Evolutionary conservation across 176 grass and related monocot genomes (phyloP), one percentile per base, ranked within the genome.

Genomic region (Oryza glumipatula): DNA sequence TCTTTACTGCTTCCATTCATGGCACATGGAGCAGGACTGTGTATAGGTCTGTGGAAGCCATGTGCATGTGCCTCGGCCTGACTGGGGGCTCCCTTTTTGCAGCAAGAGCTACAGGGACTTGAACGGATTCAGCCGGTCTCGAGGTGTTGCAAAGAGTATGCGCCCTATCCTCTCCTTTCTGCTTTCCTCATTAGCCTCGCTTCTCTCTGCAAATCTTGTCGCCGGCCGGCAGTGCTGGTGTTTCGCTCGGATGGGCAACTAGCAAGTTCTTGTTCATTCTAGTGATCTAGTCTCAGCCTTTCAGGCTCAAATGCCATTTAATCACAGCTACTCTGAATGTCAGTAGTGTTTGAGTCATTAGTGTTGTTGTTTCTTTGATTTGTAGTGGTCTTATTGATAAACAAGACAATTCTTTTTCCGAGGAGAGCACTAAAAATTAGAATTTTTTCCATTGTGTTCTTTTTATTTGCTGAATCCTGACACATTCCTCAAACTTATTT

Each of bases 121-220:
- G 94, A 97, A 41, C 84, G 91, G 74, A 68, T 84, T 68, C 94
- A 92, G 77, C 92, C 92, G 77, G 89, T 97, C 80, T 97, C 94
- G 45, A 86, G 89, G 60, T 94, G 94, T 86, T 97, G 94, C 94
- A 94, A 97, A 86, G 94, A 97, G 94, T 97, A 96, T 83, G 82
- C 64, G 17, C 17, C 21, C 56, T 90, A 64, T 67, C 15, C 58
- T 78, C 16, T 56, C 22, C 52, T 72, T 30, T 32, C 19, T 22
- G 30, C 44, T 33, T 30, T 47, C 36, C 65, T n/a, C 23, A 5
- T 58, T 63, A 54, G 10, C 51, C 45, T 77, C 5, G 13, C 14
- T 13, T 32, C 28, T 32, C 13, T 35, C 13, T 35, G 48, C 16
- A 43, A 43, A 56, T 16, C 39, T 68, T 47, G 38, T 43, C 32